Evolutionary conservation across 2,329 filamentous ascomycete species (phyloP).

Genomic region (Fusarium mangiferae): DNA sequence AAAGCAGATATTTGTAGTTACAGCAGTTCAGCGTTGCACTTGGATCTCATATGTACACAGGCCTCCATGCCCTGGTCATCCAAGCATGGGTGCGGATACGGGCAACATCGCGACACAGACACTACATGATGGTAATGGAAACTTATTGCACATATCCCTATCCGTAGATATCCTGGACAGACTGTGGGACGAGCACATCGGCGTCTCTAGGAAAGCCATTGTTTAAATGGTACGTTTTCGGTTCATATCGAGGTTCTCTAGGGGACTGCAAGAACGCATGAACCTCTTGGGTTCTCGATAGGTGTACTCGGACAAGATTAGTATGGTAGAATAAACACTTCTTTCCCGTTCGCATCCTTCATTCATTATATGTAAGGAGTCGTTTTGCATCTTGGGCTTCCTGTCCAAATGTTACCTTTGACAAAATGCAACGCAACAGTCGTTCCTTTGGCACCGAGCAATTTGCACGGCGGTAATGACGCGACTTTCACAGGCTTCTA

Average conservation of each 20-base stretch:
- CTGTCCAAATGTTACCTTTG: background rate
- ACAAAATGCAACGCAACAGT: background rate
- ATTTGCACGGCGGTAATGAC: conserved; percentile 27
- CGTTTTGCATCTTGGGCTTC: too few species aligned
- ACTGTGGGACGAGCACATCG: background rate
- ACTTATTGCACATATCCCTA: background rate
- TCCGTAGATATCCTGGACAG: background rate
- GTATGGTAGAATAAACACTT: background rate
- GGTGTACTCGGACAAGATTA: background rate
- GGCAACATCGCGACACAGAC: conserved; percentile 19
- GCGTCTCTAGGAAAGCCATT: background rate
- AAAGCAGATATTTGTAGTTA: conserved; percentile 4
- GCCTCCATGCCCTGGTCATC: conserved; percentile 14
- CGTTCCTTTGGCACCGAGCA: background rate
- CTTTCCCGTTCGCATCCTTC: background rate
- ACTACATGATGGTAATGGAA: conserved; percentile 9
- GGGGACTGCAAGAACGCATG: background rate
- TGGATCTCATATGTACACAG: conserved; percentile 10
- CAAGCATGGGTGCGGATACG: conserved; percentile 38
- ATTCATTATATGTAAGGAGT: background rate
- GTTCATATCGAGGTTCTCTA: background rate
- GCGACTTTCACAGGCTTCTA: conserved; percentile 31
- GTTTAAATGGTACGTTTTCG: background rate
- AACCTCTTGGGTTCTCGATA: background rate
- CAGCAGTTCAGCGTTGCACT: conserved; percentile 10